Evolutionary conservation across 306 rosid species (phyloP), one percentile per base, ranked within the genome.

Genomic region (Amphicarpaea edgeworthii): DNA sequence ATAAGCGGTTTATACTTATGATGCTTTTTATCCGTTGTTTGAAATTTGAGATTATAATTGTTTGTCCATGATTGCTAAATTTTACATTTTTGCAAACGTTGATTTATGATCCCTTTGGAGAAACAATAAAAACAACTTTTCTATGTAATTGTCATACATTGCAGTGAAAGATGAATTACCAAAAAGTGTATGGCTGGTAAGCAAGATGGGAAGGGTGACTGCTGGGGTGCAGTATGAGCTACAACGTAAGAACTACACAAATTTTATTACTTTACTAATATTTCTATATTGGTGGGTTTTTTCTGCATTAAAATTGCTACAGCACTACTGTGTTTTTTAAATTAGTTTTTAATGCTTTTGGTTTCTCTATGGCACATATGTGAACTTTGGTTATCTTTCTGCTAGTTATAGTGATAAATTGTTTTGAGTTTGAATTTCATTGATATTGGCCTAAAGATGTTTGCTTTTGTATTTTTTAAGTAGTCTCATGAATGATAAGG

Each of bases 171-270:
- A 88, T 63, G 98, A 92, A 57, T 68, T 84, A 19, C 93, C 97
- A 57, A 90, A 81, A 84, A 82, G 65, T 72, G 96, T 83, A 30
- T 96, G 99, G 99, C 70, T 96, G 72, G 92, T 96, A 71, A 84
- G 96, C 89, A 96, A 83, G 88, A 84, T 90, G 69, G 97, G 99
- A 80, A 90, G 93, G 84, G 79, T 92, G 74, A 96, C 91, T 62
- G 96, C 93, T 14, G 99, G 97, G 74, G 90, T 96, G 85, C 98
- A 89, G 81, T 95, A 84, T 55, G 99, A 92, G 84, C 97, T 98
- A 68, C 91, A 86, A 24, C 72, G 99, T 92, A 86, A 88, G 97
- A 76, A 57, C 79, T 78, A 43, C 34, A 12, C 32, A 28, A 43
- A 75, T 57, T 57, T 54, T 46, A 30, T 40, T 72, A 64, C 61